phyloP scores from a whole-genome alignment of 2,329 filamentous ascomycete species.

The Diaporthe helianthi region DNA sequence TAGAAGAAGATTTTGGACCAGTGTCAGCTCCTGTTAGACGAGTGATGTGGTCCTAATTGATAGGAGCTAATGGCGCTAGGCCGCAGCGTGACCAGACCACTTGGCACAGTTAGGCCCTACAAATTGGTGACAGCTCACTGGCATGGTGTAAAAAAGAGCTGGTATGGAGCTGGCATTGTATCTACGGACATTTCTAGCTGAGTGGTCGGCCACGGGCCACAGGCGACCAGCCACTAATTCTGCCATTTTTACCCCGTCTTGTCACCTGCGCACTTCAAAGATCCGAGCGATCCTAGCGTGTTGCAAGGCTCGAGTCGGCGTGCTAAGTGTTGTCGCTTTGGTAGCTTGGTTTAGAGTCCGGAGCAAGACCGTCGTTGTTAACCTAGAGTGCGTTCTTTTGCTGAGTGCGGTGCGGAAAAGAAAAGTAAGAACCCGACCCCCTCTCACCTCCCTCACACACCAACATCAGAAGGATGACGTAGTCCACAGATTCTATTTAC shows the following conservation, averaged over 20 bases:
- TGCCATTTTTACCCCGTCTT: not conserved
- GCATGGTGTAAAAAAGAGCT: not conserved
- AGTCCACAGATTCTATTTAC: not conserved
- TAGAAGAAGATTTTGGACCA: too few species aligned
- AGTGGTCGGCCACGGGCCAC: too few species aligned
- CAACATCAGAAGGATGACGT: not conserved
- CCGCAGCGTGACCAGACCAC: not conserved
- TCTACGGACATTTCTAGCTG: not conserved
- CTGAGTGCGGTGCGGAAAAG: conserved; percentile 78
- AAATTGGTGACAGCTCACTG: not conserved
- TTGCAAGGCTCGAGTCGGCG: not conserved
- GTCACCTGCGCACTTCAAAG: not conserved
- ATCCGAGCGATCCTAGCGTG: not conserved
- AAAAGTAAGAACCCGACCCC: not conserved
- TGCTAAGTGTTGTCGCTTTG: not conserved
- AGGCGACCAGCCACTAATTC: not conserved
- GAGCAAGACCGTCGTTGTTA: too few species aligned
- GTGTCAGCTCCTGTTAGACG: too few species aligned
- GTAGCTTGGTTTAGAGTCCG: not conserved
- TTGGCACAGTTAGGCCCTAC: not conserved
- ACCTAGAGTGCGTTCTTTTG: not conserved
- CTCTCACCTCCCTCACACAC: conserved; percentile 3
- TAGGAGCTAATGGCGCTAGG: not conserved
- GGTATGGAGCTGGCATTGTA: not conserved
- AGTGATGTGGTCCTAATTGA: too few species aligned